A percentile compares a stretch with the other conserved stretches of the same genome.
phyloP scores from a whole-genome alignment of 2,329 filamentous ascomycete species.

The Laburnicola sp. region DNA sequence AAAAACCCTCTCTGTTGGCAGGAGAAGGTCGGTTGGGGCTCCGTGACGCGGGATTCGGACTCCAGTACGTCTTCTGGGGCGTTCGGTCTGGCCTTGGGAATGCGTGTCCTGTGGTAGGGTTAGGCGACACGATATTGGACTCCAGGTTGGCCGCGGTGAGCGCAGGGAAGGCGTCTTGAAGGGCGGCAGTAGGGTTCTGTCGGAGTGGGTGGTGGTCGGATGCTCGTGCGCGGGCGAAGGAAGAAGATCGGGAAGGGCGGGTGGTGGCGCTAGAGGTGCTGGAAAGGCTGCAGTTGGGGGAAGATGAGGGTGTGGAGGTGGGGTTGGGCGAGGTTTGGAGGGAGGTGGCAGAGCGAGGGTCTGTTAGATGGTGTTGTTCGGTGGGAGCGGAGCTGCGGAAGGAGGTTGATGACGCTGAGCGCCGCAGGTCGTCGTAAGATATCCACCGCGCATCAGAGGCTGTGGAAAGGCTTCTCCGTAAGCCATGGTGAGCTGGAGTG shows the following conservation, averaged over 20 bases:
- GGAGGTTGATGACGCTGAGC: background rate
- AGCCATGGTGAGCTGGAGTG: background rate
- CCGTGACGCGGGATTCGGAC: background rate
- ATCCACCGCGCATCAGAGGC: background rate
- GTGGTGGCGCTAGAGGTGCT: background rate
- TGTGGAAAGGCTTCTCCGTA: slow-evolving; percentile 1
- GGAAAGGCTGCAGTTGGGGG: background rate
- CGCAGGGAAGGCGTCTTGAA: background rate
- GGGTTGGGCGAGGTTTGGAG: background rate
- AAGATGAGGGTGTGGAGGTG: slow-evolving; percentile 3
- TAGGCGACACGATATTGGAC: background rate
- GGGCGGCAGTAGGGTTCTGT: background rate
- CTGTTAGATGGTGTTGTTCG: background rate
- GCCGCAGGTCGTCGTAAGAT: background rate
- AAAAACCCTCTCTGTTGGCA: background rate
- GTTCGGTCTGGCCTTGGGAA: background rate
- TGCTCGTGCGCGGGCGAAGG: background rate
- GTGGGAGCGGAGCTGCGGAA: background rate
- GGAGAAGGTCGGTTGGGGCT: background rate
- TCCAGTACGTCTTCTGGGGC: background rate
- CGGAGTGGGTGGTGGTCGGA: background rate
- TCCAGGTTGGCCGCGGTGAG: background rate
- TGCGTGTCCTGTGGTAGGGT: background rate
- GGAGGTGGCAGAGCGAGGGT: background rate
- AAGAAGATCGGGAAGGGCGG: background rate